A percentile compares a stretch with the other conserved stretches of the same genome.
phyloP scores from a whole-genome alignment of 495 filamentous ascomycete genomes.

The Aspergillus haitiensis region DNA sequence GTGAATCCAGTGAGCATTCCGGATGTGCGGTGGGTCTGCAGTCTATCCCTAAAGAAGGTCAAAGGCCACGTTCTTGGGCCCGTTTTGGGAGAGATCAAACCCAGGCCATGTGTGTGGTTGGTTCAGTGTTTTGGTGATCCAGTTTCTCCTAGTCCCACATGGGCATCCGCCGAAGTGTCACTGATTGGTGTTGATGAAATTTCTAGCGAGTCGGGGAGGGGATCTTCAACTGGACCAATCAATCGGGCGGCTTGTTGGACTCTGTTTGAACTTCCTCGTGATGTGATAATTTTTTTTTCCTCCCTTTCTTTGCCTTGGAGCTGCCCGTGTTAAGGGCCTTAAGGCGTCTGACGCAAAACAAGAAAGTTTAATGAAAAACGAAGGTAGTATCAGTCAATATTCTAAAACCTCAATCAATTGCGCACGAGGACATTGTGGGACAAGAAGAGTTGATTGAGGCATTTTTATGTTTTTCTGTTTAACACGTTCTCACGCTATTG shows the following conservation, averaged over 20 bases:
- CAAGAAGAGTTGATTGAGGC: background rate
- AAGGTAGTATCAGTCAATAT: no score
- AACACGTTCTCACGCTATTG: background rate
- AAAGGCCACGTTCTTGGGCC: slow-evolving; percentile 8
- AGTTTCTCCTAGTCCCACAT: slow-evolving; percentile 21
- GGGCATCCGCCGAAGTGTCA: slow-evolving; percentile 15
- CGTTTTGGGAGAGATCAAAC: slow-evolving; percentile 2
- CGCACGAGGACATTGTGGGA: background rate
- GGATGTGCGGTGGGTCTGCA: background rate
- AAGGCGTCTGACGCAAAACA: no score
- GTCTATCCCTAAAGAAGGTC: background rate
- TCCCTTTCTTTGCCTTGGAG: background rate
- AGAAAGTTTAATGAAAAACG: no score
- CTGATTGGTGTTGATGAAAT: slow-evolving; percentile 20
- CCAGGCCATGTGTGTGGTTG: background rate
- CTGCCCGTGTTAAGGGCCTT: no score
- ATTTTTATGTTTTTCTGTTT: background rate
- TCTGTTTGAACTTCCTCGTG: slow-evolving; percentile 16
- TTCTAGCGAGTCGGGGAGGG: background rate
- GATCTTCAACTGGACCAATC: slow-evolving; percentile 8
- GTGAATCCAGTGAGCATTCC: background rate
- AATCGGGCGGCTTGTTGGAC: background rate
- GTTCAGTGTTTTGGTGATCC: background rate
- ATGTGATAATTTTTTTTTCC: slow-evolving; percentile 12
- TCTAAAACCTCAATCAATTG: background rate